phyloP scores from a whole-genome alignment of 257 asterid species.

The Plantago major region DNA sequence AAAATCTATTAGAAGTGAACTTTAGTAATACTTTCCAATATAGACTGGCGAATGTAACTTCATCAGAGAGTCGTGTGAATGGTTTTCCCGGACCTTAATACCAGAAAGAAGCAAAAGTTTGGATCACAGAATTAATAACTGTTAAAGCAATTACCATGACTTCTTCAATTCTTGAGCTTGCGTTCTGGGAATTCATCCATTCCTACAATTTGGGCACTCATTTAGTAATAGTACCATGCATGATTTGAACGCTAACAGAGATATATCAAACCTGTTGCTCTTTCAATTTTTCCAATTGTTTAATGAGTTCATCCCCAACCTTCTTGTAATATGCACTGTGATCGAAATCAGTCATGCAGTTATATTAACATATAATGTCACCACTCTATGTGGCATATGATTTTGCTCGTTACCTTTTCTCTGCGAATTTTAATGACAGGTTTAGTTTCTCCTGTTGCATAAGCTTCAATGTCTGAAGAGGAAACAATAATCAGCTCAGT shows the following conservation, averaged over 20 bases:
- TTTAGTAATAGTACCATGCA: slow-evolving; percentile 19
- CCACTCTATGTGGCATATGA: slow-evolving; percentile 16
- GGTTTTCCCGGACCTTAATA: slow-evolving; percentile 8
- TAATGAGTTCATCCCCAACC: slow-evolving; percentile 37
- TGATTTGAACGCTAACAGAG: slow-evolving; percentile 16
- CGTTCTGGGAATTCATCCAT: slow-evolving; percentile 39
- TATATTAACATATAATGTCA: slow-evolving; percentile 12
- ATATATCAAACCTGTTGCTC: slow-evolving; percentile 62
- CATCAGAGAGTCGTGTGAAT: slow-evolving; percentile 15
- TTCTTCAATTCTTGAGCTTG: slow-evolving; percentile 29
- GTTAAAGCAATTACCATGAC: slow-evolving; percentile 35
- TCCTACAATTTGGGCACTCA: slow-evolving; percentile 37
- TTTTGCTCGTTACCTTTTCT: slow-evolving; percentile 49
- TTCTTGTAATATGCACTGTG: slow-evolving; percentile 49
- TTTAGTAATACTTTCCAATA: background rate
- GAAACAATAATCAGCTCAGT: slow-evolving; percentile 20
- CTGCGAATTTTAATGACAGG: slow-evolving; percentile 49
- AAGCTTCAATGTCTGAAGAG: slow-evolving; percentile 68
- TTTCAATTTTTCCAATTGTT: slow-evolving; percentile 42
- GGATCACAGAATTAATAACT: slow-evolving; percentile 3
- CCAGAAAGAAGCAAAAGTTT: slow-evolving; percentile 1
- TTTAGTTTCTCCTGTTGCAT: slow-evolving; percentile 62
- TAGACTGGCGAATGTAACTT: slow-evolving; percentile 6
- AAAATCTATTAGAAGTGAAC: slow-evolving; percentile 3
- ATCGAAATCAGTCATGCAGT: slow-evolving; percentile 22